Percentiles rank a stretch among this genome's conserved stretches.
These are phyloP conservation scores for Claviceps citrina DNA, from an alignment of 2,329 filamentous ascomycete genomes.

Conservation along the genomic window DNA sequence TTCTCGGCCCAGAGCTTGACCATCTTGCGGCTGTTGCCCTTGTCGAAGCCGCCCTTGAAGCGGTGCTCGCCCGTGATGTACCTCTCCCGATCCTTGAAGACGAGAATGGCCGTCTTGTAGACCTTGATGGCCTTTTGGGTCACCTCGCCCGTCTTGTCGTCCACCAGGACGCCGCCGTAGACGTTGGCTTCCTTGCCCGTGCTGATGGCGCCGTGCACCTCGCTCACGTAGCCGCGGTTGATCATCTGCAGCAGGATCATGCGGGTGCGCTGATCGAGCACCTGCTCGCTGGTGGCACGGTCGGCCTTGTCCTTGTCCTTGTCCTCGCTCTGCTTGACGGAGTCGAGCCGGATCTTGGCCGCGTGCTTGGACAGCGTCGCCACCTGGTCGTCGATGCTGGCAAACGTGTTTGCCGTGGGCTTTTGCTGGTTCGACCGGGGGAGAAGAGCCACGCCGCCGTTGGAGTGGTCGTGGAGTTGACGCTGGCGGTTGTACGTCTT, in stretches of 20 bases:
- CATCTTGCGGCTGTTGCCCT: conserved; percentile 90
- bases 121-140: conserved; percentile 87
- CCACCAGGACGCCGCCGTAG: conserved; percentile 66
- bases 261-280: conserved; percentile 81
- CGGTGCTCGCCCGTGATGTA: conserved; percentile 92
- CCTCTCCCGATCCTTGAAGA: conserved; percentile 93
- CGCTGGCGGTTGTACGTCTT: conserved; percentile 81
- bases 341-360: conserved; percentile 67
- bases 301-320: conserved; percentile 77
- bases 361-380: conserved; percentile 73
- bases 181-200: conserved; percentile 98
- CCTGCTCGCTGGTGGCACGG: conserved; percentile 84
- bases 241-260: conserved; percentile 96
- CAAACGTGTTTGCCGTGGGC: conserved; percentile 62
- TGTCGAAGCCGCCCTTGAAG: conserved; percentile 82
- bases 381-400: conserved; percentile 76
- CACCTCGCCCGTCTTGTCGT: conserved; percentile 35
- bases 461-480: conserved; percentile 37
- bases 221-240: conserved; percentile 74
- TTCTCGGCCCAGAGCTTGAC: conserved; percentile 98
- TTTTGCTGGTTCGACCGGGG: conserved; percentile 66
- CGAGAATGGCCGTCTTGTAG: conserved; percentile 94
- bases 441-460: conserved; percentile 33
- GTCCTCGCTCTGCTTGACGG: conserved; percentile 34
- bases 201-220: conserved; percentile 87